Base-by-base conservation (phyloP, 257 asterid species). In the Dorcoceras hygrometricum region DNA sequence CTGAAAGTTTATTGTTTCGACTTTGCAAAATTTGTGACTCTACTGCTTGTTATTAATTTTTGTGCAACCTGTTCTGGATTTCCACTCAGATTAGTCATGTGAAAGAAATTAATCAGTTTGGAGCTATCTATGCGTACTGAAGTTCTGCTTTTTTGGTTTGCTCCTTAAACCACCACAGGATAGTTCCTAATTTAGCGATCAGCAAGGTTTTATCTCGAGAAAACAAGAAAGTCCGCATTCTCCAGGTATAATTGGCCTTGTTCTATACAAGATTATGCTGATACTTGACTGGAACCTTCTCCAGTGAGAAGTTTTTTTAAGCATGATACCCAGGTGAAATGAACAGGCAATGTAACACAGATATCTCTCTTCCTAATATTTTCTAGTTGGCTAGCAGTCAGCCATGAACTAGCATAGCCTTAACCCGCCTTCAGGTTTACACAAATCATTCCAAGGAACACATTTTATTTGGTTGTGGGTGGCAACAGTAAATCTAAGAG, bases 181-280 rank as follows among this genome's bases (percentile, higher is more conserved):
- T 91, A 67, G 96, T 92, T 77, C 98, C 98, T 59, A 92, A 89
- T 73, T 87, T 92, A 77, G 98, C 96, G 3, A 92, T 92, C 84
- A 89, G 98, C 84, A 92, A 87, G 94, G 76, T 92, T 67, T 75
- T 92, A 66, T 87, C 94, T 51, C 86, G 97, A 70, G 95, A 92
- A 76, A 89, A 86, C 83, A 83, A 92, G 71, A 89, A 81, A 83
- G 97, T 92, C 65, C 91, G 96, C 74, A 89, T 89, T 77, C 90
- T 87, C 80, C 98, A 89, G 97, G 98, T 89, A 78, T 74, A 51
- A 28, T 29, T 34, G 61, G 36, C 10, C 51, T 50, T 69, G 14
- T 32, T 36, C 24, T 26, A 8, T 26, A 39, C 26, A 60, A 59
- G 22, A 58, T 22, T 58, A 19, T 19, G 4, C 24, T 69, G 59